These are phyloP conservation scores for Aureococcus anophagefferens DNA, from an alignment of 108 stramenopile species.

Conservation along the genomic window DNA sequence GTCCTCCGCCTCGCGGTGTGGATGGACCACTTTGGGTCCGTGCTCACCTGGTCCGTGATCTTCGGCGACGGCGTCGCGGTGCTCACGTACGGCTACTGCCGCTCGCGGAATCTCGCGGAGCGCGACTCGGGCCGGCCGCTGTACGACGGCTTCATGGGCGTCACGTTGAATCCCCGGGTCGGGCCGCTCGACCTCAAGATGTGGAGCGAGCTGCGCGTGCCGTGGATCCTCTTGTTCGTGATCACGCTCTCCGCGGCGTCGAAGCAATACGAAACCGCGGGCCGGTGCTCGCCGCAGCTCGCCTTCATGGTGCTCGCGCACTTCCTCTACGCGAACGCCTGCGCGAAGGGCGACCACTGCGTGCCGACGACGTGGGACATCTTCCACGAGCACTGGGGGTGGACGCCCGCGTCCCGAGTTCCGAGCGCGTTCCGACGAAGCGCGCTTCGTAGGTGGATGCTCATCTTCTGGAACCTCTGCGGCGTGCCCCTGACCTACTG, in stretches of 20 bases:
- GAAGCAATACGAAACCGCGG: slow-evolving; percentile 33
- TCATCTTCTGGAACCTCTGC: slow-evolving; percentile 57
- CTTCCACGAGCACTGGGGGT: slow-evolving; percentile 55
- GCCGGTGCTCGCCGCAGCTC: slow-evolving; percentile 32
- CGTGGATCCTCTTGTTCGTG: slow-evolving; percentile 46
- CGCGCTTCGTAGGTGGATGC: too few relatives aligned
- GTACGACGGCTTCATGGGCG: slow-evolving; percentile 53
- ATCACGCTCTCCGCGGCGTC: slow-evolving; percentile 39
- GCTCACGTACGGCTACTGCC: slow-evolving; percentile 25
- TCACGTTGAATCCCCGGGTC: slow-evolving; percentile 44
- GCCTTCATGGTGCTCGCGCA: slow-evolving; percentile 50
- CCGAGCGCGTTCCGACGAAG: too few relatives aligned
- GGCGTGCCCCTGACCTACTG: slow-evolving; percentile 53
- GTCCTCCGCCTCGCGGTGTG: slow-evolving; percentile 25
- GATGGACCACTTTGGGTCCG: slow-evolving; percentile 36
- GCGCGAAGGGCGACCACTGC: slow-evolving; percentile 56
- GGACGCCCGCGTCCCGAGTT: too few relatives aligned
- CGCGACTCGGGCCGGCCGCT: slow-evolving; percentile 30
- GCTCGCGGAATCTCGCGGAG: slow-evolving; percentile 22
- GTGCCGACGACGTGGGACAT: slow-evolving; percentile 59
- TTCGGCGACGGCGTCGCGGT: slow-evolving; percentile 32
- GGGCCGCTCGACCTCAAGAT: slow-evolving; percentile 45
- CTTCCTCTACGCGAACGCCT: slow-evolving; percentile 46
- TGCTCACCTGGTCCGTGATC: slow-evolving; percentile 39
- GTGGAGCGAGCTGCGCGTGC: slow-evolving; percentile 46